Percentiles rank a stretch among this genome's conserved stretches.
phyloP scores from a whole-genome alignment of 2,329 filamentous ascomycete species.

The Aspergillus sp. region DNA sequence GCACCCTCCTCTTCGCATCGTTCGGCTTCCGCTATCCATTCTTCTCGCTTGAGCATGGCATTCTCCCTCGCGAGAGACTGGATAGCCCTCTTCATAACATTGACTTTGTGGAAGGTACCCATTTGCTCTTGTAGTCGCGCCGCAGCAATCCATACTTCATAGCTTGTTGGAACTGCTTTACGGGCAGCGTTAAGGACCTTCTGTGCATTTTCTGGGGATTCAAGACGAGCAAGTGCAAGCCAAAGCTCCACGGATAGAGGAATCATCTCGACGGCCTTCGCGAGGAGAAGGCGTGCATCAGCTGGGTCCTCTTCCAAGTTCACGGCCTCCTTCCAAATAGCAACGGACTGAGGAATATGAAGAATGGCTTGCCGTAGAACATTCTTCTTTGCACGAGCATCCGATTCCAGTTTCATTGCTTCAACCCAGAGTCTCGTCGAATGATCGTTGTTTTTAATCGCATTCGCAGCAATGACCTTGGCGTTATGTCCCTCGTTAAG shows the following conservation, averaged over 20 bases:
- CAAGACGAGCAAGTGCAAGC: conserved; percentile 85
- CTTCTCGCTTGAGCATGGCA: conserved; percentile 94
- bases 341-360: conserved; percentile 87
- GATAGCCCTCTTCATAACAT: conserved; percentile 90
- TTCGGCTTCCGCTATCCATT: conserved; percentile 94
- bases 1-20: conserved; percentile 90
- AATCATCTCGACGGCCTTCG: conserved; percentile 92
- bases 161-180: conserved; percentile 84
- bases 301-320: conserved; percentile 87
- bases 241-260: conserved; percentile 90
- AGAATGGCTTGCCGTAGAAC: conserved; percentile 88
- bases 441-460: conserved; percentile 82
- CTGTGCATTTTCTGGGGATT: conserved; percentile 85
- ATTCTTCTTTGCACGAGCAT: conserved; percentile 78
- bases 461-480: conserved; percentile 88
- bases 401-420: conserved; percentile 84
- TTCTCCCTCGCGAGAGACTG: conserved; percentile 82
- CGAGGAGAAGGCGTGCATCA: conserved; percentile 80
- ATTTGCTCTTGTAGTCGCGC: conserved; percentile 84
- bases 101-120: conserved; percentile 71
- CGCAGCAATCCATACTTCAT: conserved; percentile 96
- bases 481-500: conserved; percentile 88
- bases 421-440: conserved; percentile 91
- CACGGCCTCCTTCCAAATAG: conserved; percentile 96
- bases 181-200: conserved; percentile 92